Evolutionary conservation across 345 rosid species (phyloP).

Genomic region (Camelina laxa): DNA sequence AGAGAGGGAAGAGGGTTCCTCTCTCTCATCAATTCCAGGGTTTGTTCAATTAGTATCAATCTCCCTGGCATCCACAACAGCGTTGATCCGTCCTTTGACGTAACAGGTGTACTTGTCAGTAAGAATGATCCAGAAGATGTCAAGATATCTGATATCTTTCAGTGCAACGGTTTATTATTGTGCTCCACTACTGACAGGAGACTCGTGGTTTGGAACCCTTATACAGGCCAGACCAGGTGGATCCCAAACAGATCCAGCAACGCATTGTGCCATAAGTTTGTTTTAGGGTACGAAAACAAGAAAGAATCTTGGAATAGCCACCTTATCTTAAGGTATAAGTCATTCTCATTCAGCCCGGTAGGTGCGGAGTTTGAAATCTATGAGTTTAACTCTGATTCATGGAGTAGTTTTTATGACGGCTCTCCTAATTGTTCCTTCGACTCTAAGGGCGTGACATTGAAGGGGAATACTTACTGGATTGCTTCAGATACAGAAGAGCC

Average conservation of each 20-base stretch:
- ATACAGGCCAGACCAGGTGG: neutral
- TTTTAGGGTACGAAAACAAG: neutral
- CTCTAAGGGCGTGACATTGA: neutral
- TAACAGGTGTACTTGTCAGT: neutral
- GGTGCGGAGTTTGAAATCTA: neutral
- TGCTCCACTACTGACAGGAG: neutral
- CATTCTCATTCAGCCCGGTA: too few relatives aligned
- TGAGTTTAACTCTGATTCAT: constrained; percentile 7
- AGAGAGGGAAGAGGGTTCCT: neutral
- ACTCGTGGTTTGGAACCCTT: constrained; percentile 12
- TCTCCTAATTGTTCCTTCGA: neutral
- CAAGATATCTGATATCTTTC: neutral
- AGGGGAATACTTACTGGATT: constrained; percentile 1
- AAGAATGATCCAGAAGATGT: neutral
- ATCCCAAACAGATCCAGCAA: neutral
- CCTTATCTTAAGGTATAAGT: neutral
- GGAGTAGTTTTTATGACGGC: neutral
- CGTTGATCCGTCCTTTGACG: neutral
- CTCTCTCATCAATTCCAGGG: neutral
- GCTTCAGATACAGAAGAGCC: neutral
- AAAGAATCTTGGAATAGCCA: neutral
- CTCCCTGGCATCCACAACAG: neutral
- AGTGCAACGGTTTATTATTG: neutral
- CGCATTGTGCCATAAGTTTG: neutral
- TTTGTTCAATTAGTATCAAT: neutral